These are phyloP conservation scores for Vaccinium darrowii DNA, from an alignment of 148 eudicot species.

Conservation along the genomic window DNA sequence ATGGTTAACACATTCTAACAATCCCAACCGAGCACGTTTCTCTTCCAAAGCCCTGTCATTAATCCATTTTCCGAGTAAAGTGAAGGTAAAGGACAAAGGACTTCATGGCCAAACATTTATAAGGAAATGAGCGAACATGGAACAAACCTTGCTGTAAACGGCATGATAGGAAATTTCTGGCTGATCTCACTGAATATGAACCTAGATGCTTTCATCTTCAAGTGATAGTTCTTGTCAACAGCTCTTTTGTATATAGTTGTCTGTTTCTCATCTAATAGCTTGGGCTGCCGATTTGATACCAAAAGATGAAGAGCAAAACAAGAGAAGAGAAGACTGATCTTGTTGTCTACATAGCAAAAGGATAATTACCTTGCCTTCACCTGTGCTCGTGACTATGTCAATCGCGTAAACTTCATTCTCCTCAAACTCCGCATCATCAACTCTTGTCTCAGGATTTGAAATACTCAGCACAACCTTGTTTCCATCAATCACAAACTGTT, in stretches of 20 bases:
- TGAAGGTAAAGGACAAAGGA: background rate
- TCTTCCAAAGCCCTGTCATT: constrained; percentile 80
- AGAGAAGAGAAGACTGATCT: background rate
- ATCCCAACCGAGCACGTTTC: constrained; percentile 82
- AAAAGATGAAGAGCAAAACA: background rate
- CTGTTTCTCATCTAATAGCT: constrained; percentile 86
- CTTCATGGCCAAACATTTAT: background rate
- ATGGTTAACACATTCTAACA: constrained; percentile 89
- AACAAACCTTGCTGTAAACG: constrained; percentile 75
- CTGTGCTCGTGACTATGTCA: constrained; percentile 61
- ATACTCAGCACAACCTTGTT: constrained; percentile 57
- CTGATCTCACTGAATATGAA: constrained; percentile 83
- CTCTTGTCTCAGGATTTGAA: constrained; percentile 51
- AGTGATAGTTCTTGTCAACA: constrained; percentile 78
- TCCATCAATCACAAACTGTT: constrained; percentile 71
- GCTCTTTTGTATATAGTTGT: constrained; percentile 89
- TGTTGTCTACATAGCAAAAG: background rate
- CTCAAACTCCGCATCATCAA: constrained; percentile 68
- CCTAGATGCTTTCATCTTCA: constrained; percentile 88
- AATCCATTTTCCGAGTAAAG: background rate
- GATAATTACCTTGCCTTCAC: constrained; percentile 56
- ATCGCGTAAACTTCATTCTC: constrained; percentile 64
- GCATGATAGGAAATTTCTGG: constrained; percentile 91
- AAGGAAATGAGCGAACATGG: background rate
- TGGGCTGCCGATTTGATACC: constrained; percentile 52